phyloP scores from a whole-genome alignment of 2,329 filamentous ascomycete genomes.

The Xylariales sp. region DNA sequence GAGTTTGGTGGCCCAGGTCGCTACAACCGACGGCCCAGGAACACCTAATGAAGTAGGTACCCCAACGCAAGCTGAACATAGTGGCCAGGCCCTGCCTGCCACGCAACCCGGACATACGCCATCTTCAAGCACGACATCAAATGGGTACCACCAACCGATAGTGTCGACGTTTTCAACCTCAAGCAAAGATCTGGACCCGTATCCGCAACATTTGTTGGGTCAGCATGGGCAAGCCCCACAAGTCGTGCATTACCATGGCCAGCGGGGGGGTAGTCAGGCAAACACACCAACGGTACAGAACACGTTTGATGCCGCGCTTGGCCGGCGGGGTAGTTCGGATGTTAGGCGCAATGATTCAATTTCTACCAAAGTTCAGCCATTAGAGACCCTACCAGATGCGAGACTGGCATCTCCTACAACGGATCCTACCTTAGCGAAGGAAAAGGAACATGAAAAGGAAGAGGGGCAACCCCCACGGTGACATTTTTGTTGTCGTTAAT shows the following conservation, averaged over 20 bases:
- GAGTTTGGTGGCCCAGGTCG: conserved; percentile 72
- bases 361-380: conserved; percentile 50
- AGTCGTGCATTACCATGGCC: conserved; percentile 75
- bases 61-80: conserved; percentile 71
- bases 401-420: conserved; percentile 48
- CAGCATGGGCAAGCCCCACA: conserved; percentile 73
- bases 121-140: conserved; percentile 56
- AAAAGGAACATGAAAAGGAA: conserved; percentile 27
- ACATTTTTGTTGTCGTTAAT: conserved; percentile 18
- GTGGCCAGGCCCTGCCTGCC: conserved; percentile 39
- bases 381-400: conserved; percentile 56
- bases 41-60: conserved; percentile 68
- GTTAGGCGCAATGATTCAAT: conserved; percentile 54
- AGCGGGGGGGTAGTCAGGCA: conserved; percentile 73
- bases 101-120: conserved; percentile 57
- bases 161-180: conserved; percentile 78
- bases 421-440: conserved; percentile 38
- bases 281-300: conserved; percentile 70
- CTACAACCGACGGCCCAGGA: conserved; percentile 59
- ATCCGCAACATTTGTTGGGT: conserved; percentile 73
- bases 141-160: conserved; percentile 75
- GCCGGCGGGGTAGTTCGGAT: conserved; percentile 64
- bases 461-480: conserved; percentile 33
- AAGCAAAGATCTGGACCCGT: conserved; percentile 75
- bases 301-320: conserved; percentile 60